Evolutionary conservation across 1,284 basidiomycete species (phyloP), one percentile per base, ranked within the genome.

Genomic region (Coniferiporia weirii): DNA sequence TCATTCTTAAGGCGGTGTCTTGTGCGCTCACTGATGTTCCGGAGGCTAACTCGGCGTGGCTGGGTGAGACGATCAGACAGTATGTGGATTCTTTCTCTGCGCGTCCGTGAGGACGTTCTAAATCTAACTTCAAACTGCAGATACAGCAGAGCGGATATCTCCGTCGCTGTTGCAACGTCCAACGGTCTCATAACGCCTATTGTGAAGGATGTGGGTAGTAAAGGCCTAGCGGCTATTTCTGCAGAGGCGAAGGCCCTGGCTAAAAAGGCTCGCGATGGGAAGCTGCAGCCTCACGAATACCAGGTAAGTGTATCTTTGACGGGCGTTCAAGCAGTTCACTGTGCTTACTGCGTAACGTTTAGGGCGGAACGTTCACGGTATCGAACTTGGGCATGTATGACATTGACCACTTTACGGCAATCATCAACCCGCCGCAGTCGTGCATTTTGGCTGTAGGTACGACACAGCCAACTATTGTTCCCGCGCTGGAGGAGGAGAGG

Each of bases 321-420:
- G 53, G 10, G n/a, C 22, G 13, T 66, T 34, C 35, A 45, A 34
- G 38, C 38, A 40, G 9, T 40, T 40, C 45, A 35, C 12, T 45
- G 36, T 61, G 44, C 12, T 56, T 27, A 55, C 50, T 43, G 46
- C 38, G 27, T 57, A 15, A 46, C n/a, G 20, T 6, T 56, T 50
- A 94, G 89, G 97, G 97, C 64, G 97, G 97, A 58, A 91, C 94
- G 10, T 99, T 99, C 79, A 99, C 97, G 57, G 94, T 99, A 72
- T 99, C 97, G 66, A 99, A 99, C 79, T 83, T 99, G 66, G 97
- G 97, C 76, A 99, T 99, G 97, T 97, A 84, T 71, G 96, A 93
- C 66, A 84, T 96, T 68, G 85, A 86, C 60, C 87, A 97, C 76
- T 99, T 99, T 75, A 98, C 95, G 19, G 97, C 97, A 54, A 99